Conservation (phyloP, 345 rosid species). For the Populus euphratica region DNA sequence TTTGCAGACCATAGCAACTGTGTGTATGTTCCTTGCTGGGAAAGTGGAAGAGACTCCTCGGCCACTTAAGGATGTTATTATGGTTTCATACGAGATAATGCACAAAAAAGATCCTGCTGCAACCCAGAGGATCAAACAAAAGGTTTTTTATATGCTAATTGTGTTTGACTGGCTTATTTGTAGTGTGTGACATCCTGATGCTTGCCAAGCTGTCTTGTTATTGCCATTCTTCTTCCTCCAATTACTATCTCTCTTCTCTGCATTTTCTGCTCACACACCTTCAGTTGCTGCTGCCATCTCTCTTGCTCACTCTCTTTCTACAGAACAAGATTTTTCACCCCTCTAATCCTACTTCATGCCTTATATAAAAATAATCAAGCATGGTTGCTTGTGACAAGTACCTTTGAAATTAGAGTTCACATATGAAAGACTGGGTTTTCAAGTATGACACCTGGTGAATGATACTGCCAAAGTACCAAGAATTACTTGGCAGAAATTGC, state of each 20-base stretch:
- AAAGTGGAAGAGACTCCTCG: slow-evolving; percentile 96
- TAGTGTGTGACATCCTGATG: slow-evolving; percentile 7
- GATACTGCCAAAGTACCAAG: neutral
- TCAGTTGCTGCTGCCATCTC: neutral
- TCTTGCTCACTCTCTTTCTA: neutral
- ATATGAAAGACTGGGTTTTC: neutral
- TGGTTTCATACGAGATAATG: slow-evolving; percentile 83
- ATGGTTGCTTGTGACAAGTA: neutral
- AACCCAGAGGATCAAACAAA: slow-evolving; percentile 79
- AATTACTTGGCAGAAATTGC: neutral
- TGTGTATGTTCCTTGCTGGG: slow-evolving; percentile 94
- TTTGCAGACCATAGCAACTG: slow-evolving; percentile 75
- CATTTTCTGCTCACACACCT: neutral
- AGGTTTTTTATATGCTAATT: slow-evolving; percentile 43
- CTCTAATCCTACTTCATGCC: too few relatives aligned
- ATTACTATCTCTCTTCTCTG: neutral
- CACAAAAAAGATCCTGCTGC: slow-evolving; percentile 79
- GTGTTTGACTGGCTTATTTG: slow-evolving; percentile 2
- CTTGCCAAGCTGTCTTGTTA: slow-evolving; percentile 4
- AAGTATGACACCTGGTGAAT: neutral
- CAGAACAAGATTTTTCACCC: too few relatives aligned
- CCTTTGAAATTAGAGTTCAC: neutral
- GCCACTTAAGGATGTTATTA: slow-evolving; percentile 79
- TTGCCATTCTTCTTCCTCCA: neutral
- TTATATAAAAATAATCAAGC: neutral